A percentile compares a stretch with the other conserved stretches of the same genome.
These are phyloP conservation scores for Auriscalpium vulgare DNA, from an alignment of 768 basidiomycete species.

Conservation along the genomic window DNA sequence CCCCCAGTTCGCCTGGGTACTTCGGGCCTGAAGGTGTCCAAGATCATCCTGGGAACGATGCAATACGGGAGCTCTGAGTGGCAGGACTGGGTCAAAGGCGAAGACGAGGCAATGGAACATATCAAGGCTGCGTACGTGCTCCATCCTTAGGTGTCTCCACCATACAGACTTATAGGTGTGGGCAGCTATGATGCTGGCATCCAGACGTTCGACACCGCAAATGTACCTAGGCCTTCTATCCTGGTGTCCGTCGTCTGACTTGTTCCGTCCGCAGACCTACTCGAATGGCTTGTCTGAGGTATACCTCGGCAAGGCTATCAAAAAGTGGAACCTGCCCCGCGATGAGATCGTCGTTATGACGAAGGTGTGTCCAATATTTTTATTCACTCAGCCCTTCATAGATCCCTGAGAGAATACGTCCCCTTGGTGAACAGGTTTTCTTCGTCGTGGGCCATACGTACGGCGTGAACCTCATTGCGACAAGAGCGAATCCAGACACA, in stretches of 20 bases:
- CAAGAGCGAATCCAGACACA: slow-evolving; percentile 11
- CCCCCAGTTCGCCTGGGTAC: slow-evolving; percentile 28
- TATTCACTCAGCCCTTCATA: not conserved
- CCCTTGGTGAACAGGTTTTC: not conserved
- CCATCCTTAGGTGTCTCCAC: slow-evolving; percentile 9
- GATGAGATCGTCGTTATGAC: slow-evolving; percentile 37
- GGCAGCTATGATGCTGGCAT: slow-evolving; percentile 50
- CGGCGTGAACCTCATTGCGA: not conserved
- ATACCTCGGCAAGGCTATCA: slow-evolving; percentile 34
- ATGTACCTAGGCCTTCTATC: slow-evolving; percentile 26
- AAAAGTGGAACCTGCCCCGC: slow-evolving; percentile 28
- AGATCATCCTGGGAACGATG: slow-evolving; percentile 59
- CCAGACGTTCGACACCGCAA: slow-evolving; percentile 53
- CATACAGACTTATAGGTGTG: slow-evolving; percentile 6
- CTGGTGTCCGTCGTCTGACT: slow-evolving; percentile 21
- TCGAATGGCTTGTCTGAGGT: slow-evolving; percentile 26
- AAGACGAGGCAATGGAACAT: slow-evolving; percentile 19
- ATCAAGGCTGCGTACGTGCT: slow-evolving; percentile 18
- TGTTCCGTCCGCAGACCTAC: slow-evolving; percentile 24
- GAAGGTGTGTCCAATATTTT: slow-evolving; percentile 24
- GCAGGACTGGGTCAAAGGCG: slow-evolving; percentile 25
- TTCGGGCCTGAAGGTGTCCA: slow-evolving; percentile 56
- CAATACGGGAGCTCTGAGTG: slow-evolving; percentile 36
- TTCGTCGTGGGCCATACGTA: not conserved
- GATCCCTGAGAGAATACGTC: not conserved